Percentiles rank a stretch among this genome's conserved stretches.
phyloP scores from a whole-genome alignment of 2,329 filamentous ascomycete genomes.

The Talaromyces marneffei region DNA sequence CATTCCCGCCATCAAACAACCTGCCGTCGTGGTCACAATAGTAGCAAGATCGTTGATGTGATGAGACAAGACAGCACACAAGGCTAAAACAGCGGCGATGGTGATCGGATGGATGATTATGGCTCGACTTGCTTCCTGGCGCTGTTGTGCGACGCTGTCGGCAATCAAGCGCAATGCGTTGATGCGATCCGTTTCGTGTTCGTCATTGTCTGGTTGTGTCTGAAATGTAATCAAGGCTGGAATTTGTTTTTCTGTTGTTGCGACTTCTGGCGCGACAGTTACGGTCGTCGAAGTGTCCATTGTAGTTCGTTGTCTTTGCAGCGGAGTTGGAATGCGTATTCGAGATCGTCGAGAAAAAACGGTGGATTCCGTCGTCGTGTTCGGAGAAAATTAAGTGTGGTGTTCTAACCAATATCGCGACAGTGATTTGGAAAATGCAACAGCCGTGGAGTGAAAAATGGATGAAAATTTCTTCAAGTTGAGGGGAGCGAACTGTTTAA shows the following conservation, averaged over 20 bases:
- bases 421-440: background rate
- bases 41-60: constrained; percentile 47
- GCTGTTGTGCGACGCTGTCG: constrained; percentile 77
- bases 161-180: constrained; percentile 68
- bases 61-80: constrained; percentile 17
- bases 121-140: constrained; percentile 58
- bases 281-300: background rate
- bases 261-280: background rate
- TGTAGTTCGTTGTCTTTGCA: background rate
- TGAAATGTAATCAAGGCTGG: constrained; percentile 26
- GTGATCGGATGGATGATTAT: constrained; percentile 58
- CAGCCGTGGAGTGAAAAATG: background rate
- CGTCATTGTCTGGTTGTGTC: constrained; percentile 33
- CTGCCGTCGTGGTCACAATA: constrained; percentile 53
- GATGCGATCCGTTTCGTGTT: constrained; percentile 50
- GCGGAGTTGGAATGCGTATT: background rate
- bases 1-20: constrained; percentile 59
- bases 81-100: constrained; percentile 32
- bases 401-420: background rate
- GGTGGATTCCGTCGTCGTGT: background rate
- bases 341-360: background rate
- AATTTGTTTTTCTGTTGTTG: background rate
- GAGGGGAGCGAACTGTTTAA: background rate
- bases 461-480: background rate
- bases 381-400: too few relatives aligned